Evolutionary conservation across 345 rosid species (phyloP), one percentile per base, ranked within the genome.

Genomic region (Trapa bicornis): DNA sequence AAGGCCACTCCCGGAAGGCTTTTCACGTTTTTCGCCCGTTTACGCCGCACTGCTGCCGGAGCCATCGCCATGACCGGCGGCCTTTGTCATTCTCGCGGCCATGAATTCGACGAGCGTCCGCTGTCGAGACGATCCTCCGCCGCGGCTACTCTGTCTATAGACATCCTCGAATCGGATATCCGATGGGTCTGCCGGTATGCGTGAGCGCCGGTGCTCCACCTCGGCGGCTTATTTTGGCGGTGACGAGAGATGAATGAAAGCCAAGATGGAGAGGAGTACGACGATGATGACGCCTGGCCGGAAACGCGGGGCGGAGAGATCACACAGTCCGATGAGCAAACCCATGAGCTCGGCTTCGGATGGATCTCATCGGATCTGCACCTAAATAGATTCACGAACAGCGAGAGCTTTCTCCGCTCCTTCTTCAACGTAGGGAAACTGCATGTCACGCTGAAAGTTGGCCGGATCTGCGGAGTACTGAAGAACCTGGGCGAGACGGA

Each of bases 381-480:
- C 72, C 81, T 73, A 78, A 93, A 88, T 22, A 93, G 73, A 57
- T 58, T 77, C 0, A 86, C 79, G 15, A 93, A 65, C 2, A 85
- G 61, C 5, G 88, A 82, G 71, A 86, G 78, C 42, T 64, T 80
- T 70, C 72, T 67, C 36, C 37, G 68, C 33, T 42, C 67, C 71
- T 48, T 15, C 13, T 60, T 37, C 64, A 39, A 35, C 15, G 72
- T 16, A 12, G 71, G 68, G 73, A 75, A 71, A 67, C 71, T 70
- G 32, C 77, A 50, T 64, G 78, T 68, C 5, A 78, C 62, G 16
- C 77, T 32, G 62, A 42, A 73, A 5, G 75, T 65, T 65, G 83
- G 84, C 7, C 84, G 83, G n/a, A 86, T 79, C 70, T 85, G 99
- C 39, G 99, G 97, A 45, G 96, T 87, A 17, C 86, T 70, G 82